These are phyloP conservation scores for Candida vartiovaarae DNA, from an alignment of 805 yeast species.

Conservation along the genomic window DNA sequence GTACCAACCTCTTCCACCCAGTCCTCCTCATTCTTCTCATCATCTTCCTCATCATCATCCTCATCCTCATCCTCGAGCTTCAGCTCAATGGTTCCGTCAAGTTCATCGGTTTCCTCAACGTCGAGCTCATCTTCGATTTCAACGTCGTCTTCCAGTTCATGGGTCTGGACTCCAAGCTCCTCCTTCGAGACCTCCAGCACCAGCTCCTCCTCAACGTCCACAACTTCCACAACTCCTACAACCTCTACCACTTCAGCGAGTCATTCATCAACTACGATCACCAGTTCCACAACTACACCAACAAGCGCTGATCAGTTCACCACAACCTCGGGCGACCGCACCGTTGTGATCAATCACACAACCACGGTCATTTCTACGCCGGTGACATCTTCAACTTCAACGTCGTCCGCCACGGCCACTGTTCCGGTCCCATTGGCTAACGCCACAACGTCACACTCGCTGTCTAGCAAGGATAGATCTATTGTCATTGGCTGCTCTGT, in stretches of 20 bases:
- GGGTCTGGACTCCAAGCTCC: constrained; percentile 1
- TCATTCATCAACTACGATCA: not conserved
- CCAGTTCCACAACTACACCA: constrained; percentile 1
- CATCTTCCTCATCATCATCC: too few species aligned
- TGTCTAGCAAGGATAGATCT: constrained; percentile 38
- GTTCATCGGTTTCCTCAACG: not conserved
- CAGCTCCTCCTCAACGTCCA: constrained; percentile 7
- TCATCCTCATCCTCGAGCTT: too few species aligned
- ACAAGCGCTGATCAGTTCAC: not conserved
- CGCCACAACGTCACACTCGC: constrained; percentile 25
- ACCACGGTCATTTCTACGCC: constrained; percentile 9
- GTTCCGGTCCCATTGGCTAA: not conserved
- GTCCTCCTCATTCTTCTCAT: too few species aligned
- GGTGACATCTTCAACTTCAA: constrained; percentile 21
- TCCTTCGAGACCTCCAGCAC: constrained; percentile 1
- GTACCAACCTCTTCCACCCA: too few species aligned
- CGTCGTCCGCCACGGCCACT: constrained; percentile 23
- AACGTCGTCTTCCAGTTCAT: not conserved
- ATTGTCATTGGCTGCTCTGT: constrained; percentile 36
- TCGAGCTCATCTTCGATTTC: not conserved
- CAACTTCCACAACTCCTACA: constrained; percentile 2
- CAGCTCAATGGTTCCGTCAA: not conserved
- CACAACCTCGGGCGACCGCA: constrained; percentile 6
- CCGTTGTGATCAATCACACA: constrained; percentile 17
- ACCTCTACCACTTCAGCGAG: constrained; percentile 1